Evolutionary conservation across 306 rosid genomes (phyloP).

Genomic region (Gillenia trifoliata): DNA sequence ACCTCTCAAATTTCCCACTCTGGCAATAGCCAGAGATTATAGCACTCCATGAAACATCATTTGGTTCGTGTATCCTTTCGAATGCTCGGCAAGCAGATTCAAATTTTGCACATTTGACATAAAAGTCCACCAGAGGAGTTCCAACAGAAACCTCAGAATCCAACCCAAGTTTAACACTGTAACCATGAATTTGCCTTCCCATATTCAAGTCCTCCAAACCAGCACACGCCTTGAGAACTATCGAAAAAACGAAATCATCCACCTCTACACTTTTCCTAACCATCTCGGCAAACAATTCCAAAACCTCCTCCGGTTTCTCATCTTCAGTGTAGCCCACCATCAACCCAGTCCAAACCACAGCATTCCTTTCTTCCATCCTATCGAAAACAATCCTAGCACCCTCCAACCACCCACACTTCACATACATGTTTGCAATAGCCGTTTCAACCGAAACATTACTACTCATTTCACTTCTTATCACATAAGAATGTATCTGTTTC

Average conservation of each 20-base stretch:
- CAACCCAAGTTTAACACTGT: conserved; percentile 47
- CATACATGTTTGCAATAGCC: conserved; percentile 45
- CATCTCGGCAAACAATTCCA: conserved; percentile 43
- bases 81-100: conserved; percentile 44
- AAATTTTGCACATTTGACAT: conserved; percentile 49
- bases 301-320: conserved; percentile 29
- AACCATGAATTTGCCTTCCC: conserved; percentile 51
- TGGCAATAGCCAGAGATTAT: conserved; percentile 53
- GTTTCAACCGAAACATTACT: conserved; percentile 29
- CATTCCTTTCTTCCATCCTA: conserved; percentile 40
- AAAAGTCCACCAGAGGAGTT: conserved; percentile 60
- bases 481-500: conserved; percentile 44
- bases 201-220: conserved; percentile 34
- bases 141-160: conserved; percentile 57
- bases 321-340: conserved; percentile 54
- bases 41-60: conserved; percentile 64
- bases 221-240: conserved; percentile 54
- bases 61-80: conserved; percentile 43
- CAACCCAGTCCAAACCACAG: conserved; percentile 56
- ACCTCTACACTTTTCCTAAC: conserved; percentile 36
- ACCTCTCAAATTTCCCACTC: conserved; percentile 42
- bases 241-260: conserved; percentile 54
- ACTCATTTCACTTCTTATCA: conserved; percentile 38
- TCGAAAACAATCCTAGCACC: conserved; percentile 43
- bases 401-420: conserved; percentile 53